Percentiles rank a stretch among this genome's conserved stretches.
These are phyloP conservation scores for Stachybotrys chartarum DNA, from an alignment of 2,329 filamentous ascomycete genomes.

Conservation along the genomic window DNA sequence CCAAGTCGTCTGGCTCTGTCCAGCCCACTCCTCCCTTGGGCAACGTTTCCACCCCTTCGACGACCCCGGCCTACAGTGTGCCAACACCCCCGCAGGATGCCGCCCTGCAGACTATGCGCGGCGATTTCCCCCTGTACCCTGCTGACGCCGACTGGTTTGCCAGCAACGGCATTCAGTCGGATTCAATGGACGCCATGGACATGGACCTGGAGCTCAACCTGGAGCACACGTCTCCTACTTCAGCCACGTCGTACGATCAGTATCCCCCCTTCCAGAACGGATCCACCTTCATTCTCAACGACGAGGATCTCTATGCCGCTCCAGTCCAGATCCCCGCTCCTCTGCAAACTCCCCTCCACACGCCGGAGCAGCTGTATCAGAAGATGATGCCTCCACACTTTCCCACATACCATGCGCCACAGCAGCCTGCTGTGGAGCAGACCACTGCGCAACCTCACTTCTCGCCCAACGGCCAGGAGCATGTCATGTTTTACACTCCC, in stretches of 20 bases:
- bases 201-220: constrained; percentile 31
- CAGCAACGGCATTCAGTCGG: constrained; percentile 20
- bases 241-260: constrained; percentile 35
- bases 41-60: constrained; percentile 56
- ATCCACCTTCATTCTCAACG: constrained; percentile 52
- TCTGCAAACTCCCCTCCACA: constrained; percentile 13
- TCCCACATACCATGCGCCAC: constrained; percentile 18
- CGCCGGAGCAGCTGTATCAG: constrained; percentile 30
- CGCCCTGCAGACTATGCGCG: constrained; percentile 19
- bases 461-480: constrained; percentile 61
- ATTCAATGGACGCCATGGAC: constrained; percentile 28
- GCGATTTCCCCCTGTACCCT: constrained; percentile 43
- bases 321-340: constrained; percentile 42
- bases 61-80: constrained; percentile 39
- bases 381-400: constrained; percentile 38
- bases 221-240: constrained; percentile 32
- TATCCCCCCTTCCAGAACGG: constrained; percentile 55
- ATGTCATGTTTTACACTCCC: constrained; percentile 63
- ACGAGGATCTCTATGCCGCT: constrained; percentile 57
- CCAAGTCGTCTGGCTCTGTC: constrained; percentile 37
- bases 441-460: constrained; percentile 41
- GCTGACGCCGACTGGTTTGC: constrained; percentile 38
- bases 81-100: constrained; percentile 51
- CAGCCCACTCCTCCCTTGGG: constrained; percentile 53
- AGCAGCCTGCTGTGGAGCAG: constrained; percentile 14